These are phyloP conservation scores for Chytriomyces confervae DNA, from an alignment of 192 early-diverging fungal species.

Conservation along the genomic window DNA sequence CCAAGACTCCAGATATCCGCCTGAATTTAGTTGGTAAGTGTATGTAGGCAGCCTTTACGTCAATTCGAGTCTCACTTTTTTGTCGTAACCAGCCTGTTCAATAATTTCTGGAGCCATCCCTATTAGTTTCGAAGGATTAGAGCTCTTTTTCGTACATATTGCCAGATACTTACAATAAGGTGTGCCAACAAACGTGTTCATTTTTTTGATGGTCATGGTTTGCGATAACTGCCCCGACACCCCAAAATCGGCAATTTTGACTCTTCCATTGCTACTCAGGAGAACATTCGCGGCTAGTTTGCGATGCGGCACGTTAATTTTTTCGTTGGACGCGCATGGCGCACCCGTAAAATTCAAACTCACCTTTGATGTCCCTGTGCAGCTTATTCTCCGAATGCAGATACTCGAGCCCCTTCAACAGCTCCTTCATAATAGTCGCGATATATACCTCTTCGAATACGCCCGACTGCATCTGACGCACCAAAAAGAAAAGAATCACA, in stretches of 20 bases:
- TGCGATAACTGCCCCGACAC: constrained; percentile 93
- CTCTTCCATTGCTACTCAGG: constrained; percentile 74
- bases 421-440: constrained; percentile 88
- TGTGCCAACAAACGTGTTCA: constrained; percentile 97
- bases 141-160: constrained; percentile 19
- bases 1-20: constrained; percentile 99
- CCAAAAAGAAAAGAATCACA: background rate
- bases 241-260: constrained; percentile 98
- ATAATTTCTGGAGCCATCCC: constrained; percentile 96
- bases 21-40: constrained; percentile 43
- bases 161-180: constrained; percentile 67
- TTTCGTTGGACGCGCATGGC: no score
- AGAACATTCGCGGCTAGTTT: constrained; percentile 78
- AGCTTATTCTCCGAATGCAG: constrained; percentile 88
- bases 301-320: no score
- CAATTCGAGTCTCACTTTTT: constrained; percentile 62
- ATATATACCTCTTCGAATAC: constrained; percentile 86
- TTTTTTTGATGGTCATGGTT: constrained; percentile 80
- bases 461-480: constrained; percentile 81
- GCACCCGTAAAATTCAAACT: background rate
- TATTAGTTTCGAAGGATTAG: background rate
- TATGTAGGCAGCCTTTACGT: background rate
- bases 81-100: constrained; percentile 90
- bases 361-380: constrained; percentile 83
- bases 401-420: constrained; percentile 90